phyloP scores from a whole-genome alignment of 768 basidiomycete genomes.

The Nidularia sp. region DNA sequence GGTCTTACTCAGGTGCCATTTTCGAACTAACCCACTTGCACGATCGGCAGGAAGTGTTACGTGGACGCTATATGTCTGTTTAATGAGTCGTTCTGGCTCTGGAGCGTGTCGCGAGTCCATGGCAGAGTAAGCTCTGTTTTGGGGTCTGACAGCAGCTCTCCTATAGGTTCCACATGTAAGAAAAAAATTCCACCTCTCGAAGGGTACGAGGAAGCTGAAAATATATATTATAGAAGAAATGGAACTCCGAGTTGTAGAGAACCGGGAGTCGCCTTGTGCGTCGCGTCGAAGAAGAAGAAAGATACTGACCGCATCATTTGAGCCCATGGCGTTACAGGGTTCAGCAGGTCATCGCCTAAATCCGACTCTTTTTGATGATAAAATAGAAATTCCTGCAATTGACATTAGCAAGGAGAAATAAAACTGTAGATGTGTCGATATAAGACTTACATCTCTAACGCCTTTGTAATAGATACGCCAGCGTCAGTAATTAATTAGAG shows the following conservation, averaged over 20 bases:
- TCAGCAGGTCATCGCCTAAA: constrained; percentile 46
- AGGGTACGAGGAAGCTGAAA: background rate
- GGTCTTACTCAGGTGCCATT: constrained; percentile 80
- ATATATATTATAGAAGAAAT: background rate
- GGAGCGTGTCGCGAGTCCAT: constrained; percentile 31
- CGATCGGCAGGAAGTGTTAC: constrained; percentile 61
- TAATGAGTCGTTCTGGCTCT: constrained; percentile 66
- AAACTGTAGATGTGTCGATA: background rate
- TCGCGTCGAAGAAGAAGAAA: background rate
- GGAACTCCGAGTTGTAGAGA: background rate
- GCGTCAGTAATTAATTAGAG: constrained; percentile 4
- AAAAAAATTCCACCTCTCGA: no score
- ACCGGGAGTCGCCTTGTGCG: background rate
- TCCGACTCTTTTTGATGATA: constrained; percentile 80
- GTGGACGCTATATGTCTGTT: constrained; percentile 82
- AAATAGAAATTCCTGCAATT: constrained; percentile 69
- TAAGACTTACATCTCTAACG: constrained; percentile 44
- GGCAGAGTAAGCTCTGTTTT: constrained; percentile 25
- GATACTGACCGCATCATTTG: constrained; percentile 61
- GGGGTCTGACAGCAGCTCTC: constrained; percentile 18
- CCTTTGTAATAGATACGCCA: constrained; percentile 21
- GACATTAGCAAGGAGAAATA: no score
- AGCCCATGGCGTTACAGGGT: constrained; percentile 70
- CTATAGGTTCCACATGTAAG: constrained; percentile 5
- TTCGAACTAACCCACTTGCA: constrained; percentile 48